phyloP scores from a whole-genome alignment of 2,329 filamentous ascomycete species.

The Clonostachys sp. region DNA sequence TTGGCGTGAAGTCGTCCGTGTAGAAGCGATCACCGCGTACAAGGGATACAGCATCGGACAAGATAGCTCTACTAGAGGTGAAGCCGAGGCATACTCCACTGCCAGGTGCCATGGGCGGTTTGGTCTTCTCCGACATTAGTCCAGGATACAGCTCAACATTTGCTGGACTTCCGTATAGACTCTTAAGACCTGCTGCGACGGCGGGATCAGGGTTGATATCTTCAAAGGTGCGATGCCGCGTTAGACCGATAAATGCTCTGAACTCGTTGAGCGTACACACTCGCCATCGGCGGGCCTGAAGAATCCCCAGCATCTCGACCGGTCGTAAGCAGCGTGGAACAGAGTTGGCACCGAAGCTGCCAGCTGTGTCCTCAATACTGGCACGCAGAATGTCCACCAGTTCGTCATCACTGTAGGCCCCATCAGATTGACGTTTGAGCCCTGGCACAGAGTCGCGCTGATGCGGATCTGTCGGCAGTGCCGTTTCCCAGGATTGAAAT shows the following conservation, averaged over 20 bases:
- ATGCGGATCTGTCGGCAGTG: constrained; percentile 60
- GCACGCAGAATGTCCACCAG: constrained; percentile 65
- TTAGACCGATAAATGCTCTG: constrained; percentile 74
- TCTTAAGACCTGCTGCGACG: constrained; percentile 59
- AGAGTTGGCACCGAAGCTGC: constrained; percentile 67
- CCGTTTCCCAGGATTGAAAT: constrained; percentile 57
- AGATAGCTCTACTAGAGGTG: constrained; percentile 70
- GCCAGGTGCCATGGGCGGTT: constrained; percentile 68
- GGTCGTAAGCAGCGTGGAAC: constrained; percentile 70
- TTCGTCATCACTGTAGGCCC: constrained; percentile 69
- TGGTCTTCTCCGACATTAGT: constrained; percentile 70
- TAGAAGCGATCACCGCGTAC: constrained; percentile 77
- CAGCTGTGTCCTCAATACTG: constrained; percentile 71
- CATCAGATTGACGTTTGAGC: constrained; percentile 60
- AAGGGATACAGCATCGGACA: constrained; percentile 75
- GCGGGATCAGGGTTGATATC: constrained; percentile 77
- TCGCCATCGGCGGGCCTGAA: constrained; percentile 74
- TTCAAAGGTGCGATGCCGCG: constrained; percentile 72
- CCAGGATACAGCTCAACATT: constrained; percentile 79
- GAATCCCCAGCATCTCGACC: constrained; percentile 76
- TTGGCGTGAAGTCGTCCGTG: constrained; percentile 69
- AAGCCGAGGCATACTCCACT: constrained; percentile 73
- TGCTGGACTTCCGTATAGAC: constrained; percentile 74
- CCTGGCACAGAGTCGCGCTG: constrained; percentile 63
- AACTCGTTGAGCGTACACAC: constrained; percentile 79